Evolutionary conservation across 495 filamentous ascomycete species (phyloP).

Genomic region (Penicillium macrosclerotiorum): DNA sequence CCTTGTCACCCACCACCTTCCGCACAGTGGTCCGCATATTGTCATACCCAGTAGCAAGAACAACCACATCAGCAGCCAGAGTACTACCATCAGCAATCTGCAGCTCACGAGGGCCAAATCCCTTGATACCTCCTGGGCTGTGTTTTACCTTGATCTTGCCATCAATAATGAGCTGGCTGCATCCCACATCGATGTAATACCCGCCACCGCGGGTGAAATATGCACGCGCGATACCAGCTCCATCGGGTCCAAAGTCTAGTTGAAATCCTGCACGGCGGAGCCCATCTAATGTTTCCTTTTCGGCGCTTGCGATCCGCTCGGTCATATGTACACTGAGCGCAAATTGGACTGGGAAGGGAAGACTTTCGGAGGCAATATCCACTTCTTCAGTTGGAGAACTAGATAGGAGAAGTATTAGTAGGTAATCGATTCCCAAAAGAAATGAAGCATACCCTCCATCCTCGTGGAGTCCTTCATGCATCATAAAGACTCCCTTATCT

Average conservation of each 20-base stretch:
- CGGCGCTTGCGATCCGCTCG: conserved; percentile 43
- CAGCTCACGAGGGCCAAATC: conserved; percentile 53
- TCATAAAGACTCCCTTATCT: conserved; percentile 55
- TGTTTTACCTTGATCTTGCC: conserved; percentile 75
- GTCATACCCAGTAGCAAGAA: conserved; percentile 79
- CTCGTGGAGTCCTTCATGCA: conserved; percentile 58
- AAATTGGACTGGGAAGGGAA: conserved; percentile 59
- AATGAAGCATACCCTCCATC: conserved; percentile 47
- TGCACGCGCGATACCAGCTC: conserved; percentile 62
- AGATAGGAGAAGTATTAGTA: conserved; percentile 1
- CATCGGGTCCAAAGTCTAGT: conserved; percentile 63
- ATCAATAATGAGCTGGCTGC: conserved; percentile 69
- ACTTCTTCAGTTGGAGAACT: conserved; percentile 56
- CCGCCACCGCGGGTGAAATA: conserved; percentile 73
- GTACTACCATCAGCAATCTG: conserved; percentile 61
- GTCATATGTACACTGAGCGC: conserved; percentile 52
- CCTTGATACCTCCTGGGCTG: conserved; percentile 56
- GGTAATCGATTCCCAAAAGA: neutral
- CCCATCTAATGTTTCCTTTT: conserved; percentile 56
- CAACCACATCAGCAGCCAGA: conserved; percentile 71
- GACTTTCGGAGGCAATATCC: conserved; percentile 56
- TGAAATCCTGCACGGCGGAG: conserved; percentile 66
- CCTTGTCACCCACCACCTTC: conserved; percentile 64
- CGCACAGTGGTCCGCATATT: conserved; percentile 68
- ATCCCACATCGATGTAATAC: conserved; percentile 77